phyloP scores from a whole-genome alignment of 768 basidiomycete genomes.

The Lepiota brunneoincarnata region DNA sequence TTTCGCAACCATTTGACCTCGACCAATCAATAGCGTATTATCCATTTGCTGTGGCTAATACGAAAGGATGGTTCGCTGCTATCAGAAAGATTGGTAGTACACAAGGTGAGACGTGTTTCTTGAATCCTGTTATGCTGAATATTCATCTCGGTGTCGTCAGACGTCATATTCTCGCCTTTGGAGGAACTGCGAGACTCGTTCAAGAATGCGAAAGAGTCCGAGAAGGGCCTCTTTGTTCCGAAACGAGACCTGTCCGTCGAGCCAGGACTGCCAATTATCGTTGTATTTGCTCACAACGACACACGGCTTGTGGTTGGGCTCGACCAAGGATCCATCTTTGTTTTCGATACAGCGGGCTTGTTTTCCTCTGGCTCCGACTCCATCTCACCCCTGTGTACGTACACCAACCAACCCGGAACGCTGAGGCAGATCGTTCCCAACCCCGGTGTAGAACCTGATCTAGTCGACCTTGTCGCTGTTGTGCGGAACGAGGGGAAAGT shows the following conservation, averaged over 20 bases:
- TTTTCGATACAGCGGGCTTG: conserved; percentile 55
- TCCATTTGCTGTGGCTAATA: conserved; percentile 59
- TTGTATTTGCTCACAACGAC: conserved; percentile 59
- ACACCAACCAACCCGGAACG: conserved; percentile 41
- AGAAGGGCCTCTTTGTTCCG: conserved; percentile 41
- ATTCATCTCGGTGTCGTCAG: conserved; percentile 29
- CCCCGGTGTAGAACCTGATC: conserved; percentile 50
- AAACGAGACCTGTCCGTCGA: conserved; percentile 46
- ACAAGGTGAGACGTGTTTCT: conserved; percentile 29
- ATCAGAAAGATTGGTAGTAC: conserved; percentile 35
- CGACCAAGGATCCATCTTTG: conserved; percentile 54
- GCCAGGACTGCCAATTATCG: conserved; percentile 44
- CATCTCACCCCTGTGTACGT: conserved; percentile 46
- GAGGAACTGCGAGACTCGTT: conserved; percentile 57
- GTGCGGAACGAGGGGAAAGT: conserved; percentile 46
- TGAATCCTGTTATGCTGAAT: conserved; percentile 4
- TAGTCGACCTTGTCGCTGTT: conserved; percentile 59
- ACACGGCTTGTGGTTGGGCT: conserved; percentile 58
- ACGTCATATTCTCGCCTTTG: conserved; percentile 59
- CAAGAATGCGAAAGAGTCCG: conserved; percentile 37
- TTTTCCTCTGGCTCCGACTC: conserved; percentile 42
- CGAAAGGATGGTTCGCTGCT: conserved; percentile 70
- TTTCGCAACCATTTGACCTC: conserved; percentile 54
- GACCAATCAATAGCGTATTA: conserved; percentile 39
- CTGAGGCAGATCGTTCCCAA: conserved; percentile 61